Conservation (phyloP, 352 stramenopile species). For the Globisporangium iwayamae region DNA sequence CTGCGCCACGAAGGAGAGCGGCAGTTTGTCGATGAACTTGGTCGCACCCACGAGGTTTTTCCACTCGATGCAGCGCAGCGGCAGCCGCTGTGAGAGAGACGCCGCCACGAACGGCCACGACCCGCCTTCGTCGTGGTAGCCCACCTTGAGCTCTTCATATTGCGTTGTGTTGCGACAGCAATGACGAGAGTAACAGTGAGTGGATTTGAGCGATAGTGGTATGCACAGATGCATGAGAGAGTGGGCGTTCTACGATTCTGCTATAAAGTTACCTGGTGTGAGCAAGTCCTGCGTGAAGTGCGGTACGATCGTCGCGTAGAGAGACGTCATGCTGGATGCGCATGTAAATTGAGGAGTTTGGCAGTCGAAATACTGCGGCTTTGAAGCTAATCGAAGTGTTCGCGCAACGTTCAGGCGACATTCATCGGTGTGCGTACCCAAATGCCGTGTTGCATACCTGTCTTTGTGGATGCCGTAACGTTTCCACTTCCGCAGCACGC, state of each 20-base stretch:
- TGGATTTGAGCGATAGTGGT: neutral
- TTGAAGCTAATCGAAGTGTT: neutral
- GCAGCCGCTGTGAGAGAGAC: conserved; percentile 58
- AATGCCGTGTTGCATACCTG: neutral
- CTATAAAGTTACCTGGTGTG: conserved; percentile 29
- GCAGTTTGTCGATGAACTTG: conserved; percentile 25
- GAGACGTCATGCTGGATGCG: conserved; percentile 37
- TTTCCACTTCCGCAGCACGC: too few relatives aligned
- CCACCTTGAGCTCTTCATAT: conserved; percentile 49
- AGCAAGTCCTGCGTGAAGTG: conserved; percentile 69
- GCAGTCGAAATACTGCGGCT: neutral
- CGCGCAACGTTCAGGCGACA: neutral
- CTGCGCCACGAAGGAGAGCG: conserved; percentile 43
- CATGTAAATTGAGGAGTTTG: neutral
- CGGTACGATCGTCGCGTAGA: conserved; percentile 67
- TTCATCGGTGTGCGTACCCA: too few relatives aligned
- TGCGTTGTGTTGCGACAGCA: neutral
- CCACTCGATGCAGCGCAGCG: conserved; percentile 77
- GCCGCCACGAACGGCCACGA: conserved; percentile 80
- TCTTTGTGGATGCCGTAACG: too few relatives aligned
- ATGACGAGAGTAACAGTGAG: neutral
- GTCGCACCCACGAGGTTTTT: conserved; percentile 69
- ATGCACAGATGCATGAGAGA: neutral
- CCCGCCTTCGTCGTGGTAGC: conserved; percentile 64
- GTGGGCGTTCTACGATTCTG: too few relatives aligned